These are phyloP conservation scores for Ilyonectria sp. DNA, from an alignment of 2,329 filamentous ascomycete genomes.

Conservation along the genomic window DNA sequence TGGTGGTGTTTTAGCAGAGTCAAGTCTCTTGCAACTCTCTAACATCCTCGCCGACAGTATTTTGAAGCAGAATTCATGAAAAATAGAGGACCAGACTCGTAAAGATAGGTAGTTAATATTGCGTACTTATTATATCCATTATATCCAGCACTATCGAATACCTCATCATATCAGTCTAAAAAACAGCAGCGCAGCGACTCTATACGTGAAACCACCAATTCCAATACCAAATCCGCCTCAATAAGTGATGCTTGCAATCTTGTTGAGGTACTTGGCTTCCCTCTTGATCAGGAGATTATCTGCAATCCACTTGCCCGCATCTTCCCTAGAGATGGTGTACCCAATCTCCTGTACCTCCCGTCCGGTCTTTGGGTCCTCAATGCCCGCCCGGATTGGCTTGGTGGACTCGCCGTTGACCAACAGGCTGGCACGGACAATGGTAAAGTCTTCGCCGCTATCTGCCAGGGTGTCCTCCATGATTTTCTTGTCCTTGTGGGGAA, in stretches of 20 bases:
- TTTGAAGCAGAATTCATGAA: not conserved
- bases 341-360: slow-evolving; percentile 58
- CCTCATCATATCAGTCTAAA: not conserved
- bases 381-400: slow-evolving; percentile 53
- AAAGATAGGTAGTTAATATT: no score
- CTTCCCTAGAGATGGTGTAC: slow-evolving; percentile 63
- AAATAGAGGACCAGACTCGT: no score
- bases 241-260: slow-evolving; percentile 57
- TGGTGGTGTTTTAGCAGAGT: not conserved
- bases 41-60: no score
- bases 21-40: not conserved
- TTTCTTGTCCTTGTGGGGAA: slow-evolving; percentile 64
- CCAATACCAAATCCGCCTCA: slow-evolving; percentile 20
- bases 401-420: slow-evolving; percentile 50
- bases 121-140: not conserved
- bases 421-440: slow-evolving; percentile 57
- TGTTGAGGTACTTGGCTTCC: slow-evolving; percentile 50
- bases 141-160: not conserved
- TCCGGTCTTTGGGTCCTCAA: slow-evolving; percentile 55
- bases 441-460: slow-evolving; percentile 52
- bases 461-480: slow-evolving; percentile 59
- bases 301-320: slow-evolving; percentile 64
- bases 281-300: slow-evolving; percentile 53
- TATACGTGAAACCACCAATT: not conserved
- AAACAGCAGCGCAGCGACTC: no score